Conservation (phyloP, 116 monocot genomes). For the Dioscorea cayenensis region DNA sequence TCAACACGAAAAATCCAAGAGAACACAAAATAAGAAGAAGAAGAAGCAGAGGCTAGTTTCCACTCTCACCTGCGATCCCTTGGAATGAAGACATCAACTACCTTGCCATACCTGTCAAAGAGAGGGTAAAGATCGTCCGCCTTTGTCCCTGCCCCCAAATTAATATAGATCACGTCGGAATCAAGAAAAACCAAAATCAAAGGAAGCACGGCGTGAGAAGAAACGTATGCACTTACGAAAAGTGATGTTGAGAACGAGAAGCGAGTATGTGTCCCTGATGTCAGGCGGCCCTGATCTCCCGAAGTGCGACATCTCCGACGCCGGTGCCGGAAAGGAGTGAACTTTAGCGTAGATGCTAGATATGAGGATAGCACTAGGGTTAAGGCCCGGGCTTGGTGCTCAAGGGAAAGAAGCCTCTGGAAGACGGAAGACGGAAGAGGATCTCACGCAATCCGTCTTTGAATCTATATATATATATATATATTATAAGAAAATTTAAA, state of each 20-base stretch:
- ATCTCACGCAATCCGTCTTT: too few species aligned
- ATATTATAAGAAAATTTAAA: too few species aligned
- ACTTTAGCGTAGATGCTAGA: not conserved
- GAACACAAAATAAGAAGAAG: too few species aligned
- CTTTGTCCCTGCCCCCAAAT: constrained; percentile 44
- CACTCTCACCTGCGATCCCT: constrained; percentile 65
- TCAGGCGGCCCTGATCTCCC: constrained; percentile 89
- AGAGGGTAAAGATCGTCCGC: constrained; percentile 91
- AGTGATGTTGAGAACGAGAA: constrained; percentile 93
- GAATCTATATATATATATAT: too few species aligned
- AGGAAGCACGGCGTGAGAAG: not conserved
- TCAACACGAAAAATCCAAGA: too few species aligned
- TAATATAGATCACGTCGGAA: not conserved
- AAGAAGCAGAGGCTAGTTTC: too few species aligned
- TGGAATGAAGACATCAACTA: constrained; percentile 93
- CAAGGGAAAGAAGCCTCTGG: not conserved
- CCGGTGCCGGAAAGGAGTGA: not conserved
- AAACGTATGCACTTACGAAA: constrained; percentile 43
- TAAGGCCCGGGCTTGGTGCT: constrained; percentile 15
- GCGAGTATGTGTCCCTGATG: constrained; percentile 82
- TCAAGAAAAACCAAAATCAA: not conserved
- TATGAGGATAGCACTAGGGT: not conserved
- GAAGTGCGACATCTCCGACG: constrained; percentile 74
- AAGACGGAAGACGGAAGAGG: too few species aligned
- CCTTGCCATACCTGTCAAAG: constrained; percentile 88